Evolutionary conservation across 306 rosid species (phyloP), one percentile per base, ranked within the genome.

Genomic region (Gastrolobium villosum): DNA sequence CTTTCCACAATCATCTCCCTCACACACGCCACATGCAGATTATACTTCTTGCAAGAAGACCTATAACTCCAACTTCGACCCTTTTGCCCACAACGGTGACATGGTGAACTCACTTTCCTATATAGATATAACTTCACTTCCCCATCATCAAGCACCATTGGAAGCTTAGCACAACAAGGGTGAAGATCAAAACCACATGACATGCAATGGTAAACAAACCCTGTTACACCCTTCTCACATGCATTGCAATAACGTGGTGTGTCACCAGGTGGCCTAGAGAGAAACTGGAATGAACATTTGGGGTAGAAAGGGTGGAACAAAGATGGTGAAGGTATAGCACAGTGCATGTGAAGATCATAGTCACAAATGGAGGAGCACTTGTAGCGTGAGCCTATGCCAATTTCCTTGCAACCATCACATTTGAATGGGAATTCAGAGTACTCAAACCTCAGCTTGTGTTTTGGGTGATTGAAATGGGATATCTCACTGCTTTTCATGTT

Each of bases 401-500:
- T 77, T 80, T 95, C 98, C 76, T 91, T 93, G 94, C 99, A 95
- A 2, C 99, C 99, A 15, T 95, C 98, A 34, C 99, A 95, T 75
- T 88, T 93, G 92, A 91, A 93, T 2, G 99, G 98, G 43, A 80
- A 89, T 61, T 93, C 91, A 1, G 90, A 50, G 86, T 88, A 89
- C 32, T 95, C 94, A n/a, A 95, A 95, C 31, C 78, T 81, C 13
- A 95, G 92, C 63, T 79, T 88, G 90, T 95, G 99, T 62, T 93
- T 81, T 5, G 90, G 88, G 80, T 95, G 99, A 80, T 89, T 82
- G 77, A 87, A 91, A 87, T 95, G 98, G 57, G 92, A 87, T 57
- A 93, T 92, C 65, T 95, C 94, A 44, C 67, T 88, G 87, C 79
- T 81, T 85, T 86, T 93, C 82, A 64, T 84, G 82, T 46, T 70